A percentile compares a stretch with the other conserved stretches of the same genome.
Conservation (phyloP, 768 basidiomycete genomes). For the Podaxis rugospora region DNA sequence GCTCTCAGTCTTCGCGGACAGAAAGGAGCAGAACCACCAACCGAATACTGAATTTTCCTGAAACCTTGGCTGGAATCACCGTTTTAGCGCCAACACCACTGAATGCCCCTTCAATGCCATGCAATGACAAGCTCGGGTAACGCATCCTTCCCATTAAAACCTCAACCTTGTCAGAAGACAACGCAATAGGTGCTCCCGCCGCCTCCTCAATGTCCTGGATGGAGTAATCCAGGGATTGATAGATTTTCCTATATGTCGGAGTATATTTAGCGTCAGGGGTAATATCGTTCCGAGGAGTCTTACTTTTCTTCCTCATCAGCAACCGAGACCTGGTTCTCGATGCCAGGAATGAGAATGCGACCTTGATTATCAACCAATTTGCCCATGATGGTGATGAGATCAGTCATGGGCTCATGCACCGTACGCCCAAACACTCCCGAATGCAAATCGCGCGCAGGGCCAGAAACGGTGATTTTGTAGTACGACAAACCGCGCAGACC, state of each 20-base stretch:
- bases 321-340: constrained; percentile 78
- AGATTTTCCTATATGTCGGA: constrained; percentile 47
- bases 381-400: constrained; percentile 78
- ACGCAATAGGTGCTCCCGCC: constrained; percentile 69
- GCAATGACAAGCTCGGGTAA: constrained; percentile 80
- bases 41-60: constrained; percentile 94
- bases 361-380: constrained; percentile 78
- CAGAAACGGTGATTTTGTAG: constrained; percentile 77
- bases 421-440: constrained; percentile 83
- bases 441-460: constrained; percentile 86
- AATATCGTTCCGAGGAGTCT: not conserved
- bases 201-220: constrained; percentile 69
- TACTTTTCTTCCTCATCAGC: constrained; percentile 72
- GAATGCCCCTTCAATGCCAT: constrained; percentile 96
- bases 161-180: constrained; percentile 71
- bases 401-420: constrained; percentile 93
- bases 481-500: constrained; percentile 87
- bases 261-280: not conserved
- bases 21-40: constrained; percentile 26
- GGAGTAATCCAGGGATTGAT: constrained; percentile 70
- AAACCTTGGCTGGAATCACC: constrained; percentile 87
- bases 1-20: not conserved
- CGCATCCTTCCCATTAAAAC: constrained; percentile 95
- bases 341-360: constrained; percentile 84
- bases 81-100: constrained; percentile 81